Evolutionary conservation across 2,329 filamentous ascomycete genomes (phyloP).

Genomic region (Colletotrichum spinosum): DNA sequence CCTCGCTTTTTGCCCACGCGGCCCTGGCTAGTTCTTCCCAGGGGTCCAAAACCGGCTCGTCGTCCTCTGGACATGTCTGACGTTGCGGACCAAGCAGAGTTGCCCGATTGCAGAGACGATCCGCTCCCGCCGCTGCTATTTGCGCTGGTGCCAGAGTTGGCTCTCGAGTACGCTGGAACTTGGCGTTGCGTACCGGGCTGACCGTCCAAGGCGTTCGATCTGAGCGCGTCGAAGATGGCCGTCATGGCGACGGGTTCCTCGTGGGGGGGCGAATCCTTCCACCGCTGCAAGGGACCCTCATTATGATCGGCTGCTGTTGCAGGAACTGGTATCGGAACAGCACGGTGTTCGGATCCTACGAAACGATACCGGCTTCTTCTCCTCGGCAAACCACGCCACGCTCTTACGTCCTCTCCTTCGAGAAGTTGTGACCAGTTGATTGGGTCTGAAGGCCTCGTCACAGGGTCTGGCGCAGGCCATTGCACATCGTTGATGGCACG

Average conservation of each 20-base stretch:
- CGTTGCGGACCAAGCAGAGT: conserved; percentile 20
- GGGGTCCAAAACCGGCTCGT: neutral
- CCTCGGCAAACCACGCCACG: neutral
- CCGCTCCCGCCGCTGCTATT: conserved; percentile 17
- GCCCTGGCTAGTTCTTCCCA: neutral
- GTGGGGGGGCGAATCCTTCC: conserved; percentile 47
- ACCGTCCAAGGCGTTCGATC: neutral
- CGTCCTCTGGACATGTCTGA: conserved; percentile 7
- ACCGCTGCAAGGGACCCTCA: conserved; percentile 46
- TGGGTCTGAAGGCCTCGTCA: conserved; percentile 4
- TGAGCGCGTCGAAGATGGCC: conserved; percentile 45
- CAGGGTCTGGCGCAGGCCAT: neutral
- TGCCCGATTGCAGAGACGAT: conserved; percentile 20
- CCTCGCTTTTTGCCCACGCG: conserved; percentile 1
- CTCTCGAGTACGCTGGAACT: neutral
- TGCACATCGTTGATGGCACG: conserved; percentile 1
- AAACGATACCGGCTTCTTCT: conserved; percentile 19
- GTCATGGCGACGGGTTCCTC: conserved; percentile 45
- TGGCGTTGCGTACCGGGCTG: neutral
- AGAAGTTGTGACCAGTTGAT: conserved; percentile 7
- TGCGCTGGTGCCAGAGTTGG: conserved; percentile 19
- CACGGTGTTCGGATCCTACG: conserved; percentile 1
- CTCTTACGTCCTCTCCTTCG: neutral
- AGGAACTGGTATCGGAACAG: conserved; percentile 1
- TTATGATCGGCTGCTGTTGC: neutral